Conservation (phyloP, 208 protist genomes). For the Crithidia expoeki region DNA sequence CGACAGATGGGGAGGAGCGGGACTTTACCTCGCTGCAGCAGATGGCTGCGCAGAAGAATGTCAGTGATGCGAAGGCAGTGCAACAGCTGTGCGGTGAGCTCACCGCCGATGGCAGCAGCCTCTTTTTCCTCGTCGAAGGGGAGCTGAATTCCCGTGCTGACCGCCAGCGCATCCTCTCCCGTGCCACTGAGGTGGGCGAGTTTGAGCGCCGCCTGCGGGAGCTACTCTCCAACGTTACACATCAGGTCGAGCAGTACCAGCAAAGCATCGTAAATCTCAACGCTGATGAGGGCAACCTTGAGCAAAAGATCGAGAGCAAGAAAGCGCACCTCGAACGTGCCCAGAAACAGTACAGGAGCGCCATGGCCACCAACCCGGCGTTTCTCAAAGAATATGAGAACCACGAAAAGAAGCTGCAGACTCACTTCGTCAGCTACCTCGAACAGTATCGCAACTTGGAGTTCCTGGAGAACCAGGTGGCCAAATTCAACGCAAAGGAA, state of each 20-base stretch:
- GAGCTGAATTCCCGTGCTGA: conserved; percentile 73
- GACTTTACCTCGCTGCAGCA: conserved; percentile 82
- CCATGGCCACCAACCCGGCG: conserved; percentile 91
- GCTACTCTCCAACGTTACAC: conserved; percentile 61
- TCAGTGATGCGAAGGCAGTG: conserved; percentile 85
- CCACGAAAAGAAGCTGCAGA: conserved; percentile 90
- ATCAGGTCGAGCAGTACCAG: conserved; percentile 88
- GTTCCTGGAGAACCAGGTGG: conserved; percentile 91
- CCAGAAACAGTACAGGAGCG: conserved; percentile 90
- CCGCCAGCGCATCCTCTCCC: conserved; percentile 84
- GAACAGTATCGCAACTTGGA: conserved; percentile 95
- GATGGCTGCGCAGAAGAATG: conserved; percentile 85
- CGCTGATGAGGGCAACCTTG: conserved; percentile 91
- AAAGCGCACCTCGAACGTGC: conserved; percentile 91
- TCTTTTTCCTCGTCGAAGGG: conserved; percentile 90
- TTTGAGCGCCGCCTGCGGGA: conserved; percentile 91
- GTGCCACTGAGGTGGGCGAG: conserved; percentile 88
- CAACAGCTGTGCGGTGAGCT: conserved; percentile 92
- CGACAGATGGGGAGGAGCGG: conserved; percentile 72
- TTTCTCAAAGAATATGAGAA: conserved; percentile 96
- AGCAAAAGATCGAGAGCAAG: conserved; percentile 97
- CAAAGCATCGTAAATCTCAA: conserved; percentile 84
- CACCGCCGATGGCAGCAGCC: conserved; percentile 83
- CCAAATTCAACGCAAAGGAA: conserved; percentile 88
- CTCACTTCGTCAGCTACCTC: conserved; percentile 92